These are phyloP conservation scores for Leucoagaricus sp. DNA, from an alignment of 1,284 basidiomycete species.

Conservation along the genomic window DNA sequence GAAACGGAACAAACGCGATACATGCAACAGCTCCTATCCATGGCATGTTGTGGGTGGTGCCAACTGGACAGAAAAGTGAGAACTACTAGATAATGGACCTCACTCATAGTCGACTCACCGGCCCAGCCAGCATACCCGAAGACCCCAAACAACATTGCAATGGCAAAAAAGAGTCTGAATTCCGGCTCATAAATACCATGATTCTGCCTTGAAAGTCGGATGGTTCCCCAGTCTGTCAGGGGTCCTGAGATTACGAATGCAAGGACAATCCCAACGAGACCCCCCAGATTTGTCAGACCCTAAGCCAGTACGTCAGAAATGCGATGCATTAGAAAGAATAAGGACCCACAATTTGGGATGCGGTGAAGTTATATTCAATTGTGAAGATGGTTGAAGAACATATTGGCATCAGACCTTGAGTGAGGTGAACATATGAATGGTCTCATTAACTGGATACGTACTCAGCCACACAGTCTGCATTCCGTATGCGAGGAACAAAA, in stretches of 20 bases:
- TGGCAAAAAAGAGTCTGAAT: conserved; percentile 43
- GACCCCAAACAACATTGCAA: conserved; percentile 43
- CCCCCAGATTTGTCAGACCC: conserved; percentile 45
- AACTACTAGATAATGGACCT: not conserved
- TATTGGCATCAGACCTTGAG: conserved; percentile 38
- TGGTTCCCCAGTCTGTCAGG: conserved; percentile 43
- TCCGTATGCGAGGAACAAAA: conserved; percentile 37
- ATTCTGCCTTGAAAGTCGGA: conserved; percentile 43
- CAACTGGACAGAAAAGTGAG: conserved; percentile 25
- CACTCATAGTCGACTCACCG: conserved; percentile 24
- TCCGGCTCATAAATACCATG: conserved; percentile 49
- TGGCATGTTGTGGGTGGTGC: conserved; percentile 41
- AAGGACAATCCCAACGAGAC: conserved; percentile 42
- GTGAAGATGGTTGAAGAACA: conserved; percentile 46
- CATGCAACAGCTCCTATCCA: conserved; percentile 47
- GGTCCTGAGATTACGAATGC: conserved; percentile 40
- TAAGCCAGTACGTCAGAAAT: conserved; percentile 7
- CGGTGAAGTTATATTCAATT: conserved; percentile 40
- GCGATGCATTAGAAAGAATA: not conserved
- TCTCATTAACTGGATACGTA: conserved; percentile 21
- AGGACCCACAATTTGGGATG: conserved; percentile 34
- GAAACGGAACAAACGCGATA: conserved; percentile 28
- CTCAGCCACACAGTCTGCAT: conserved; percentile 46
- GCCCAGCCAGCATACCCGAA: conserved; percentile 50
- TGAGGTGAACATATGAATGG: not conserved